phyloP scores from a whole-genome alignment of 495 filamentous ascomycete genomes.

The Lichenothelia convexa region DNA sequence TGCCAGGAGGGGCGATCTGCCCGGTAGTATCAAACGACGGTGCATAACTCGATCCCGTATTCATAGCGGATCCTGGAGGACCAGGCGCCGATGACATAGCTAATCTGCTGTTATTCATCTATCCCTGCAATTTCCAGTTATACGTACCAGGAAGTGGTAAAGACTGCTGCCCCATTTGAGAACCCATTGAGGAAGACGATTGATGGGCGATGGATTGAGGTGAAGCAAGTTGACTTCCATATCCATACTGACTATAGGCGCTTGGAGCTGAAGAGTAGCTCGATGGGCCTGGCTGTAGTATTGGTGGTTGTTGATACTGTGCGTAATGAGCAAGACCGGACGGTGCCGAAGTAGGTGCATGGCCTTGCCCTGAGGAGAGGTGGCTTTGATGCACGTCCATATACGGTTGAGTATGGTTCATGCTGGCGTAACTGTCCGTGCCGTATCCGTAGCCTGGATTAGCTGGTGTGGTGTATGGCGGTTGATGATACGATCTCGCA shows the following conservation, averaged over 20 bases:
- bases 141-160: constrained; percentile 17
- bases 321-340: constrained; percentile 51
- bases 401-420: constrained; percentile 72
- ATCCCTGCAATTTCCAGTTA: neutral
- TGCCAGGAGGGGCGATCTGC: constrained; percentile 86
- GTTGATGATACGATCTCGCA: constrained; percentile 14
- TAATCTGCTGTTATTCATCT: neutral
- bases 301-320: constrained; percentile 57
- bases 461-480: constrained; percentile 11
- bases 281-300: constrained; percentile 59
- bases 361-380: constrained; percentile 65
- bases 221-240: constrained; percentile 56
- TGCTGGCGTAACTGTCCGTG: constrained; percentile 37
- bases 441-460: constrained; percentile 12
- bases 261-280: constrained; percentile 47
- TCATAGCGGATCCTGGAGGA: constrained; percentile 5
- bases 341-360: constrained; percentile 63
- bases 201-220: constrained; percentile 49
- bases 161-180: constrained; percentile 16
- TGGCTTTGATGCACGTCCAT: constrained; percentile 69
- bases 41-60: constrained; percentile 14
- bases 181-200: constrained; percentile 48
- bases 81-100: constrained; percentile 13
- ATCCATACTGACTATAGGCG: constrained; percentile 54
- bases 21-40: constrained; percentile 71